These are phyloP conservation scores for Auriscalpium microsporum DNA, from an alignment of 768 basidiomycete species.

Conservation along the genomic window DNA sequence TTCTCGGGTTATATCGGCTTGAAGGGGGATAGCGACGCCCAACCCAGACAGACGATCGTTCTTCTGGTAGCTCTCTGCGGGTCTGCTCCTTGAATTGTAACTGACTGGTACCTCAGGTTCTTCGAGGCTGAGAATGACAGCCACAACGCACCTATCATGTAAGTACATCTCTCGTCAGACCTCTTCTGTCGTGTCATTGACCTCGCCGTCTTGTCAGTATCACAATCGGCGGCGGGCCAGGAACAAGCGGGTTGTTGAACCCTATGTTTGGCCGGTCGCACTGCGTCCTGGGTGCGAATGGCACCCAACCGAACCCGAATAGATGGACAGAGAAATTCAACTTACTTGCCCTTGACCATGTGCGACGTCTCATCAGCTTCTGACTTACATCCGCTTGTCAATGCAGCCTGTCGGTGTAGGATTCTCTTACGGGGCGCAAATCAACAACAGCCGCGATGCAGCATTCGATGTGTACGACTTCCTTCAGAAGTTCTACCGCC, in stretches of 20 bases:
- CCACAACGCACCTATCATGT: constrained; percentile 25
- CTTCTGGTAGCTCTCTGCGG: constrained; percentile 5
- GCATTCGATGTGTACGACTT: constrained; percentile 30
- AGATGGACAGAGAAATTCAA: constrained; percentile 13
- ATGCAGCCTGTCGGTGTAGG: constrained; percentile 27
- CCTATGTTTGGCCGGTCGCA: constrained; percentile 21
- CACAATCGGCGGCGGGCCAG: constrained; percentile 28
- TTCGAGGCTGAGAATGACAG: constrained; percentile 24
- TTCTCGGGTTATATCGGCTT: constrained; percentile 25
- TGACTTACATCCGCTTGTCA: neutral
- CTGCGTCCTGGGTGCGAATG: constrained; percentile 19
- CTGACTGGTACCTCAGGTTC: constrained; percentile 17
- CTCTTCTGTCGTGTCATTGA: neutral
- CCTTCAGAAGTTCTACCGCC: constrained; percentile 26
- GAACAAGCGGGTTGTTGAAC: constrained; percentile 24
- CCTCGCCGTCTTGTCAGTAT: constrained; percentile 14
- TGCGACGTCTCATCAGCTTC: neutral
- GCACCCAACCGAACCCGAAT: constrained; percentile 19
- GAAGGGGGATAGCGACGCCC: constrained; percentile 19
- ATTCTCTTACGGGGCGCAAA: constrained; percentile 26
- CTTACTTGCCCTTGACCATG: constrained; percentile 10
- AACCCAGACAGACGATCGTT: constrained; percentile 16
- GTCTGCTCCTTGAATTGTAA: neutral
- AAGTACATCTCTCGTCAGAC: neutral
- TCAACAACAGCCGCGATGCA: constrained; percentile 25